Evolutionary conservation across 2,329 filamentous ascomycete species (phyloP), one percentile per base, ranked within the genome.

Genomic region (Nothophaeocryptopus gaeumannii): DNA sequence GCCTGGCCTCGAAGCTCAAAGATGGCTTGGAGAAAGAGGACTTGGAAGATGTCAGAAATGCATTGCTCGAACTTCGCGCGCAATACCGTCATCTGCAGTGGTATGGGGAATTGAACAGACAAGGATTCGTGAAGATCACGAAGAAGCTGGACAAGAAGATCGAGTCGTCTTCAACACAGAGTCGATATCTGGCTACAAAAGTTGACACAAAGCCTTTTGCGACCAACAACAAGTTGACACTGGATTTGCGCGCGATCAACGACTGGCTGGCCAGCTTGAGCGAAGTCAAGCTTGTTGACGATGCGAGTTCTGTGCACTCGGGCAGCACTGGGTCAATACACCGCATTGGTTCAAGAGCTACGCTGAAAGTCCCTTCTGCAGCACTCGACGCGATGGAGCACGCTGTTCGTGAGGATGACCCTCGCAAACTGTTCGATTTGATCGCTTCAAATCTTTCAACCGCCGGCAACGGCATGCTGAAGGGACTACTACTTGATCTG

Each of bases 71-170:
- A 71, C 78, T 97, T 53, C 83, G 93, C 50, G 86, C 85, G 45
- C 88, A 95, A 66, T 73, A 97, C 59, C 82, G 93, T 52, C 97
- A 97, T 64, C 76, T 99, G 45, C 88, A 95, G 69, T 97, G 91
- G 91, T 99, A 97, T 67, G 92, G 91, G 42, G 92, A 97, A 72
- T 92, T 97, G 64, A 99, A 99, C 70, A 83, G 91, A 45, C 81
- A 89, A 57, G 93, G 93, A 2, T 99, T 99, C 65, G 83, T 95
- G 69, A 99, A 99, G 74, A 99, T 99, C 70, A 96, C 93, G 44
- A 99, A 99, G 76, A 99, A 99, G 72, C 76, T 96, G 39, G 93
- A 99, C 72, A 99, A 99, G 74, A 96, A 95, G 73, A 82, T 96
- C 2, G 79, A 82, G 39, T 82, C 84, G 3, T 80, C 84, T 43